A percentile compares a stretch with the other conserved stretches of the same genome.
These are phyloP conservation scores for Fusarium sp. DNA, from an alignment of 2,329 filamentous ascomycete species.

Conservation along the genomic window DNA sequence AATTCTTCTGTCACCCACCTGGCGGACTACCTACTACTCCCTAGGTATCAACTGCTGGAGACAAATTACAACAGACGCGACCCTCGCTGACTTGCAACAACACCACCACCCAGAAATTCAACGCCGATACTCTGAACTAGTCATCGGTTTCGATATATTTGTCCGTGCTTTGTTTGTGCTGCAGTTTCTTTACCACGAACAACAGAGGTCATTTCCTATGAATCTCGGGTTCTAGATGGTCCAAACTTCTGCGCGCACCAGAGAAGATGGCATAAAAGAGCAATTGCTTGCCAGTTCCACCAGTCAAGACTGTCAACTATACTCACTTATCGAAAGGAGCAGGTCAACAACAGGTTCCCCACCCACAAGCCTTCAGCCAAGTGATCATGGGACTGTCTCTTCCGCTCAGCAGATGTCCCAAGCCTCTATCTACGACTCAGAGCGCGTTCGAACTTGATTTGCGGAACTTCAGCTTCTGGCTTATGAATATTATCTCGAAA, in stretches of 20 bases:
- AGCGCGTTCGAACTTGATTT: not conserved
- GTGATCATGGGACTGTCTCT: not conserved
- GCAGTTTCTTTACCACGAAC: not conserved
- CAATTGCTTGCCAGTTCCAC: not conserved
- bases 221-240: not conserved
- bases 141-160: not conserved
- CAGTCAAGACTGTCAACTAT: not conserved
- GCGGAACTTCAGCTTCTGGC: not conserved
- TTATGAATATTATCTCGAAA: not conserved
- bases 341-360: not conserved
- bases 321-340: not conserved
- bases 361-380: not conserved
- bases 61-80: not conserved
- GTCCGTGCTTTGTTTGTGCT: rapidly evolving
- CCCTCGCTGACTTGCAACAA: not conserved
- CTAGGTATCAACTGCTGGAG: not conserved
- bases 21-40: not conserved
- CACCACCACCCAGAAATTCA: not conserved
- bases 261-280: not conserved
- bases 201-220: not conserved
- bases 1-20: too few relatives aligned
- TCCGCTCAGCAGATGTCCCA: not conserved
- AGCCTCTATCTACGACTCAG: not conserved
- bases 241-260: not conserved
- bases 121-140: not conserved